Percentiles rank a stretch among this genome's conserved stretches.
Conservation (phyloP, 2,329 filamentous ascomycete genomes). For the Colletotrichum musicola region DNA sequence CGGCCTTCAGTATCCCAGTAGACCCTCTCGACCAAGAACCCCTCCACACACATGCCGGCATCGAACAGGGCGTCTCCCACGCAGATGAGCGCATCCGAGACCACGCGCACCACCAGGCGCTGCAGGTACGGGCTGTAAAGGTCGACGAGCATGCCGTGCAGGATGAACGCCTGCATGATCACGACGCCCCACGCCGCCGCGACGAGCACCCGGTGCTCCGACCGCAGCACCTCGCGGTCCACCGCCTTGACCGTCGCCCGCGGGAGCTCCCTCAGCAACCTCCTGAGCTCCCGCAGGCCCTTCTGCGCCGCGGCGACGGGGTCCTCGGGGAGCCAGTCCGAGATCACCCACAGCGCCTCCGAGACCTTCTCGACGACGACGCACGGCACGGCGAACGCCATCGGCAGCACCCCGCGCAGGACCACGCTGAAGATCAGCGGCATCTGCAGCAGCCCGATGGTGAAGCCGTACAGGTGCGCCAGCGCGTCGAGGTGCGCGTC, state of each 20-base stretch:
- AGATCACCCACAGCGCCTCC: neutral
- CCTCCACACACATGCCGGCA: constrained; percentile 7
- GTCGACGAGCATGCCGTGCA: constrained; percentile 39
- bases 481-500: constrained; percentile 11
- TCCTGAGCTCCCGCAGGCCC: neutral
- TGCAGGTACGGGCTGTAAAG: constrained; percentile 1
- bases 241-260: neutral
- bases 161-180: constrained; percentile 37
- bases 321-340: neutral
- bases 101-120: neutral
- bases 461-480: constrained; percentile 31
- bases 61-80: constrained; percentile 13
- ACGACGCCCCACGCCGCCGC: constrained; percentile 33
- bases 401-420: neutral
- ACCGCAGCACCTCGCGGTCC: constrained; percentile 7
- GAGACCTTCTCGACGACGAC: neutral
- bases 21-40: neutral
- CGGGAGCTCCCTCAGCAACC: neutral
- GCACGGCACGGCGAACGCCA: neutral
- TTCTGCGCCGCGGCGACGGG: neutral
- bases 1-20: neutral
- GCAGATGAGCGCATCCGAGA: neutral
- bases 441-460: constrained; percentile 18
- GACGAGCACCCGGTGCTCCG: constrained; percentile 7
- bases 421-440: constrained; percentile 9